Evolutionary conservation across 768 basidiomycete genomes (phyloP), one percentile per base, ranked within the genome.

Genomic region (Hysterangium stoloniferum): DNA sequence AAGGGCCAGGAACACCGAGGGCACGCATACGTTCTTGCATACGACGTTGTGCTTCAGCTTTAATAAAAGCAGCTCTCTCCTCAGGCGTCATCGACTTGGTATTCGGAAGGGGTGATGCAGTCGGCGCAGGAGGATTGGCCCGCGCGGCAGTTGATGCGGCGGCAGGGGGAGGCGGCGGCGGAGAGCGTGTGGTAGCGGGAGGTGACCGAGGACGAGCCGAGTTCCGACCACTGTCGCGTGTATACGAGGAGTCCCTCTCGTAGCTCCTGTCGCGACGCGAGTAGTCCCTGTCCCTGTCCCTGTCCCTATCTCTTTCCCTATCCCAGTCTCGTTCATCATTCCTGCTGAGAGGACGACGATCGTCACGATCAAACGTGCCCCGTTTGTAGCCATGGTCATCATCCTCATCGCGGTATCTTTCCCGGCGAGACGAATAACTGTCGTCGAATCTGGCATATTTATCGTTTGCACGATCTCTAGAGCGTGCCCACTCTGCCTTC

Each of bases 21-120:
- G 84, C 85, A 33, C 80, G 78, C 74, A 85, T 91, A 28, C 95
- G 84, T 15, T 82, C 90, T 57, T 89, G 79, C 17, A 96, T 79
- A 34, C 86, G 79, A 12, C 82, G 76, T 58, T 85, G 80, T 1
- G 91, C 95, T 61, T 95, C 81, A 0, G 80, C 82, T 13, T 79
- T 78, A 53, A 85, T 78, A 62, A 73, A 90, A 0, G 86, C 91
- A 36, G 77, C 71, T 3, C 91, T 80, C 59, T 97, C 87, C 55
- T 84, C 92, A 0, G 83, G 70, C 0, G 90, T 83, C 90, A 97
- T 92, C 48, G 77, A 68, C 68, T 85, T 89, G 17, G 65, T 61
- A n/a, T 69, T 72, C 5, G 79, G 75, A 0, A 78, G 71, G 40
- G 85, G 79, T 8, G 84, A 78, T 22, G 56, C 20, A n/a, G 61